Evolutionary conservation across 306 rosid genomes (phyloP).

Genomic region (Astragalus glycyphyllos): DNA sequence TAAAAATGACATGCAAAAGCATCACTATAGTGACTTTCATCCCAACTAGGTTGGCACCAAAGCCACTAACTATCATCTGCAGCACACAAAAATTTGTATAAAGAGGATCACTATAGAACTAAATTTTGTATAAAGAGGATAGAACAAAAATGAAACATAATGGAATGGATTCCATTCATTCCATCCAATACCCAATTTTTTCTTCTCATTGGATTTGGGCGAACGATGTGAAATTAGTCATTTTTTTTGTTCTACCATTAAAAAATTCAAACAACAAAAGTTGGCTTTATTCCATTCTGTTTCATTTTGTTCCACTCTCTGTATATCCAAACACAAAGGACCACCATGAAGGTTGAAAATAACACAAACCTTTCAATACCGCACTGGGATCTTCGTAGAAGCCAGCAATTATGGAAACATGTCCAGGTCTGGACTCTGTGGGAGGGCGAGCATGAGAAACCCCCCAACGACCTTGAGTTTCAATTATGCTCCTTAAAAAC

Average conservation of each 20-base stretch:
- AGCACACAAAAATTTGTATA: no score
- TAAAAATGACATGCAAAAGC: no score
- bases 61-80: no score
- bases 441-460: slow-evolving; percentile 98
- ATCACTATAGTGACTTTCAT: no score
- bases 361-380: slow-evolving; percentile 74
- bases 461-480: slow-evolving; percentile 88
- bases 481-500: slow-evolving; percentile 70
- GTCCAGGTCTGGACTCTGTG: slow-evolving; percentile 94
- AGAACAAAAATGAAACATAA: no score
- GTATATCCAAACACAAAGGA: slow-evolving; percentile 8
- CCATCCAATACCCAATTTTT: no score
- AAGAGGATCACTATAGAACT: no score
- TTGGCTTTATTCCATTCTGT: not conserved
- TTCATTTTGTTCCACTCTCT: not conserved
- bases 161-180: no score
- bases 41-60: no score
- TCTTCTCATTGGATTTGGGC: no score
- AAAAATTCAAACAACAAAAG: not conserved
- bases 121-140: no score
- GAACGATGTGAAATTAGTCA: not conserved
- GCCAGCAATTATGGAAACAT: slow-evolving; percentile 86
- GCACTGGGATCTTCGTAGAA: slow-evolving; percentile 97
- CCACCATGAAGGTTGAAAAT: not conserved
- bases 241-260: not conserved